Evolutionary conservation across 2,329 filamentous ascomycete genomes (phyloP), one percentile per base, ranked within the genome.

Genomic region (Xylaria sp.): DNA sequence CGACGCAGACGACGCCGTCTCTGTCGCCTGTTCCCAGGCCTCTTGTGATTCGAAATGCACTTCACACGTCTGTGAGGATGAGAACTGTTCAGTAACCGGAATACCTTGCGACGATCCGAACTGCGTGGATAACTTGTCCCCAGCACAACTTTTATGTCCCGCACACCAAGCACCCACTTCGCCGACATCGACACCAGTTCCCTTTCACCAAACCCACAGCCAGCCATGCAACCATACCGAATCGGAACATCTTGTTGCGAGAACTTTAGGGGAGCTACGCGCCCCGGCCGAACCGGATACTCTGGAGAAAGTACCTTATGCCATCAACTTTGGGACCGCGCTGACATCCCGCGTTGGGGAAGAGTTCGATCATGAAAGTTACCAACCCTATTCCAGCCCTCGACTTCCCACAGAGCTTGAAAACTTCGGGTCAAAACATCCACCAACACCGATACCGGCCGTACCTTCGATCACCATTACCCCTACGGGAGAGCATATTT

Each of bases 191-290:
- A 52, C 13, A 54, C 25, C n/a, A 18, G 15, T 15, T 7, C 48
- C 23, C 13, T 58, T 66, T 41, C 54, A 66, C n/a, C 52, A 61
- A 41, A 50, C 57, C 15, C 73, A 76, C 28, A 59, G 55, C 25
- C 75, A 71, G 37, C 71, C 71, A 13, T 77, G 75, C 55, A 77
- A 76, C 58, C 76, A 77, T 63, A 77, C 76, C 9, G 70, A 76
- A 48, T 74, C 76, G 7, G 78, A 80, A 46, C 78, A 80, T 44
- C 73, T 76, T 51, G 77, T 75, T 51, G 77, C 77, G 10, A 69
- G 72, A 23, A 76, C 77, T 2, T 62, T 79, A 28, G 72, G 74
- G 34, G 70, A 78, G 56, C 62, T 79, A 34, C 72, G 73, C 41
- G 74, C 71, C 3, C 76, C 76, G 4, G 73, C 62, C 31, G 62